These are phyloP conservation scores for Skeletonema marinoi DNA, from an alignment of 108 stramenopile genomes.

Conservation along the genomic window DNA sequence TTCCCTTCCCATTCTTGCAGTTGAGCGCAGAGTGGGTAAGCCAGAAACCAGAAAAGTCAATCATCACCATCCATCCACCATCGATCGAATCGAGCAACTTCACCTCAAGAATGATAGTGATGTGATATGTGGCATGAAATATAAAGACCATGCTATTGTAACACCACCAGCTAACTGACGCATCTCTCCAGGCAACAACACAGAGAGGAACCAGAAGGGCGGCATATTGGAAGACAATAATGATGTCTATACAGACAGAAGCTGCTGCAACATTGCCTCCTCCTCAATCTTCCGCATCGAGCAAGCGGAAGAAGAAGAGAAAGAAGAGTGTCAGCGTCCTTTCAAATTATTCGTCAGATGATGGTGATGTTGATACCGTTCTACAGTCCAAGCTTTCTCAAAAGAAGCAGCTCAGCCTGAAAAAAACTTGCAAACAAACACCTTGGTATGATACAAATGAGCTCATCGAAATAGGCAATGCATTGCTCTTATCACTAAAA, in stretches of 20 bases:
- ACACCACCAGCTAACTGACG: too few relatives aligned
- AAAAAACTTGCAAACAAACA: constrained; percentile 26
- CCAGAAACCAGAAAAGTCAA: too few relatives aligned
- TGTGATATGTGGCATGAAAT: too few relatives aligned
- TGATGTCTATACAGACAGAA: not conserved
- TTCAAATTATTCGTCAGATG: constrained; percentile 61
- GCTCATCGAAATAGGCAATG: constrained; percentile 20
- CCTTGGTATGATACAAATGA: constrained; percentile 51
- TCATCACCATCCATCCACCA: too few relatives aligned
- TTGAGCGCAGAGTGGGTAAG: too few relatives aligned
- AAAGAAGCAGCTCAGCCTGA: constrained; percentile 27
- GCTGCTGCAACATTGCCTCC: not conserved
- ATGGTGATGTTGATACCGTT: not conserved
- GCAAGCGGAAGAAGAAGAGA: constrained; percentile 35
- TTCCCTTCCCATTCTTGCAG: too few relatives aligned
- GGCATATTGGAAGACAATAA: not conserved
- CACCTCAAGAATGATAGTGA: too few relatives aligned
- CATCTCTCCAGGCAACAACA: too few relatives aligned
- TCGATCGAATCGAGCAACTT: too few relatives aligned
- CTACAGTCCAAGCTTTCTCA: constrained; percentile 28
- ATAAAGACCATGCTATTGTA: too few relatives aligned
- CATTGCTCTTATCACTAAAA: constrained; percentile 30
- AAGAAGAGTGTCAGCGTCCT: constrained; percentile 53
- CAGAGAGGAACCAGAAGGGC: too few relatives aligned
- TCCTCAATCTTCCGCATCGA: not conserved